Evolutionary conservation across 495 filamentous ascomycete genomes (phyloP), one percentile per base, ranked within the genome.

Genomic region (Cercophora scortea): DNA sequence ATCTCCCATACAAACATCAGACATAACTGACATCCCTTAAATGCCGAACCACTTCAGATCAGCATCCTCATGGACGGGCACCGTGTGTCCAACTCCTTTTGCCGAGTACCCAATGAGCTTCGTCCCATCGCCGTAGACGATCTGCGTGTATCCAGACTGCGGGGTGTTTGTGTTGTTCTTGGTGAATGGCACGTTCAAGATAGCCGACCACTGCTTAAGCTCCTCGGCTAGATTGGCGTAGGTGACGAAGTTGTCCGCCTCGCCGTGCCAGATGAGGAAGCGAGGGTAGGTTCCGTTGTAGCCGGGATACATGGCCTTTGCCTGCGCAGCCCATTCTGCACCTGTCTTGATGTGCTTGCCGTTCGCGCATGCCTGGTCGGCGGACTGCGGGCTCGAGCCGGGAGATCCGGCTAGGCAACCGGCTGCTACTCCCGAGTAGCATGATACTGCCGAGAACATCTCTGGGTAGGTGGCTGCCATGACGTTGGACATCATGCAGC

Each of bases 401-500:
- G 63, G 59, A 0, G 63, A 62, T 0, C 67, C 71, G 1, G 66
- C 70, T 11, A 69, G 56, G 41, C 71, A 74, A 6, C 68, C 72
- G 8, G 65, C 65, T 7, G 71, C 52, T 3, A 68, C 58, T 11
- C 72, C 69, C 1, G 67, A 70, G 51, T 71, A 75, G 51, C 59
- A 70, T 4, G 71, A 68, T 5, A 60, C 70, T 4, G 65, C 70
- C 8, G 56, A 60, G 57, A 74, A 68, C 3, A 75, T 25, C 35
- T 75, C 72, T 6, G 72, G 69, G 49, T 71, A 70, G 19, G 56
- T 54, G 15, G 59, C 67, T 32, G 57, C 52, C 40, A 72, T 60
- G 43, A 69, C 66, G 47, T 72, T 72, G 45, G 75, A 72, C 76
- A 79, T 79, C 71, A 77, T 78, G 43, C 69, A 74, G 0, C 75